Base-by-base conservation (phyloP, 495 filamentous ascomycete genomes). In the Viridothelium virens region DNA sequence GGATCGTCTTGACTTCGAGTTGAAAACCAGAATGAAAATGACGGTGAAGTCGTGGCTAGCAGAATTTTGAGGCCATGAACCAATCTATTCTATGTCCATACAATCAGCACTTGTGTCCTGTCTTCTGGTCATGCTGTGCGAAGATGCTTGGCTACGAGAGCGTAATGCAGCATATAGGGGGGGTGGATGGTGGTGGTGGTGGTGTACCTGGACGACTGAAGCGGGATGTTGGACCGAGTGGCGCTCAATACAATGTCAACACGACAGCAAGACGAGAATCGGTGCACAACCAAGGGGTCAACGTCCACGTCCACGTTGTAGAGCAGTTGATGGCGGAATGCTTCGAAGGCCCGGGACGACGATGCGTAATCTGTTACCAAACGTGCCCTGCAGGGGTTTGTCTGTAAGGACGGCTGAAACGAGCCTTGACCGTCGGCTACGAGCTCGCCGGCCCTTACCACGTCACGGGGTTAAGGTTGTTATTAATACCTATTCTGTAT, bases 311-410 rank as follows among this genome's bases (percentile, higher is more conserved):
- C 7, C 7, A 44, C 41, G 53, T 59, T 59, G 53, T 9, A 59
- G 53, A 59, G 53, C 53, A 59, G 18, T n/a, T 11, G 53, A 33
- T 18, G 53, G 11, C 36, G 53, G 53, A 59, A 59, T 59, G 53
- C 53, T 18, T 59, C 31, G 53, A 59, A 53, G 33, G 53, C 11
- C 5, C 53, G 53, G 53, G 36, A 53, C 48, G 48, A 53, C 48
- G 48, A 53, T 53, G 53, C 25, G 53, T 59, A 59, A 59, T 59
- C 53, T 59, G 53, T 59, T 59, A 59, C 53, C 53, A 59, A 31
- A 33, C n/a, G 53, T 33, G 53, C 53, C 31, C 53, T 33, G 53
- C 53, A 59, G 53, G 53, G 53, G 53, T 36, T 18, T 59, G 53
- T 36, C 18, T 59, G 53, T 59, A 59, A 34, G 53, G 53, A 4